Base-by-base conservation (phyloP, 352 stramenopile genomes). In the Globisporangium splendens region DNA sequence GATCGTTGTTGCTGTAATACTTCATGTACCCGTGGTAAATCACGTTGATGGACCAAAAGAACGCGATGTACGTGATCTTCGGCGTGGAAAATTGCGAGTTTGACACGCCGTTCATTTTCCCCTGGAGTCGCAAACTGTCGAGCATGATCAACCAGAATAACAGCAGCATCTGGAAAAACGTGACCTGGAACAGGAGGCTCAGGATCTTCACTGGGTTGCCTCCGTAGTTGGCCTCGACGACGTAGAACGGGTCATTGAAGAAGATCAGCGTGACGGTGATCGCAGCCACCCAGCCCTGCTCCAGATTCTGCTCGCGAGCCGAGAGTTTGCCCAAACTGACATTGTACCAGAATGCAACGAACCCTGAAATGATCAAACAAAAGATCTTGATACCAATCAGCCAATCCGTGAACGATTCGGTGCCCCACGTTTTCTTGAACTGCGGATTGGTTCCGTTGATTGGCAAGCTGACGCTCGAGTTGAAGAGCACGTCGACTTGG, bases 161-260 rank as follows among this genome's bases (percentile, higher is more conserved):
- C 31, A 88, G 58, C 46, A 88, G 47, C 31, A 82, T 56, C 62
- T 83, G 70, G 57, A 85, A 83, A 62, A 88, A 88, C 2, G 75
- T 79, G 15, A 77, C 69, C 57, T 83, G 77, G 53, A 88, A 85
- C 1, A 71, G 54, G 11, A 85, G 64, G 31, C 63, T 78, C 22
- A 88, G 65, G 12, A 88, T 69, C 38, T 75, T 68, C 46, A 77
- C 63, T 1, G 74, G 53, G 51, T 82, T 78, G 56, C 77, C 78
- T 15, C 75, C 75, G 38, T 69, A 82, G 8, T 54, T 68, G 15
- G 73, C 73, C 39, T 88, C 77, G 12, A 70, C 53, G 24, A 72
- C 61, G 62, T 82, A 88, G 50, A 88, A 85, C 1, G 77, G 77
- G 35, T 88, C 77, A 47, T 88, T 83, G 60, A 79, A 87, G 24